phyloP scores from a whole-genome alignment of 805 yeast genomes.

The Myxozyma mucilagina region DNA sequence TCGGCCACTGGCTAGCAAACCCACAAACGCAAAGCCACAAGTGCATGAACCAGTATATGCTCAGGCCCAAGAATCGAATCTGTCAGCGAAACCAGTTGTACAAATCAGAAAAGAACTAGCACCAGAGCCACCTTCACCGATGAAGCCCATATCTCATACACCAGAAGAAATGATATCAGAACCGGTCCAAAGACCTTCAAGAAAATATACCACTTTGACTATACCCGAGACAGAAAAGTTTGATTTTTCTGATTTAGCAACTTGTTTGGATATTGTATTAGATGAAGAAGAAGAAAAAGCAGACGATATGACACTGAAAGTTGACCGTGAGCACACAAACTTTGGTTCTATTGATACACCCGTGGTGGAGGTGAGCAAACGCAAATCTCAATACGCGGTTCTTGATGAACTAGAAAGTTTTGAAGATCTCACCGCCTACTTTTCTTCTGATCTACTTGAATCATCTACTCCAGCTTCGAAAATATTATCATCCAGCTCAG shows the following conservation, averaged over 20 bases:
- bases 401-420: not conserved
- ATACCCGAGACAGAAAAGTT: constrained; percentile 15
- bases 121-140: not conserved
- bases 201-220: not conserved
- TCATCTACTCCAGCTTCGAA: constrained; percentile 13
- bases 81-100: not conserved
- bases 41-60: not conserved
- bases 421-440: not conserved
- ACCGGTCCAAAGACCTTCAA: too few species aligned
- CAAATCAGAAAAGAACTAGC: too few species aligned
- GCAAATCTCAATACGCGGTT: not conserved
- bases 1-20: constrained; percentile 5
- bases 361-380: not conserved
- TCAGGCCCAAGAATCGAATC: not conserved
- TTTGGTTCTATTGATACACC: not conserved
- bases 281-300: not conserved
- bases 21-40: not conserved
- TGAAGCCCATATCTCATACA: not conserved
- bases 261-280: constrained; percentile 12
- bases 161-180: not conserved
- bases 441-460: not conserved
- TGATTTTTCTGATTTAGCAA: constrained; percentile 22
- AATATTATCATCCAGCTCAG: not conserved
- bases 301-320: not conserved
- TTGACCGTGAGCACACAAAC: not conserved